These are phyloP conservation scores for Rhizophagus prolifer DNA, from an alignment of 192 early-diverging fungal genomes.

Conservation along the genomic window DNA sequence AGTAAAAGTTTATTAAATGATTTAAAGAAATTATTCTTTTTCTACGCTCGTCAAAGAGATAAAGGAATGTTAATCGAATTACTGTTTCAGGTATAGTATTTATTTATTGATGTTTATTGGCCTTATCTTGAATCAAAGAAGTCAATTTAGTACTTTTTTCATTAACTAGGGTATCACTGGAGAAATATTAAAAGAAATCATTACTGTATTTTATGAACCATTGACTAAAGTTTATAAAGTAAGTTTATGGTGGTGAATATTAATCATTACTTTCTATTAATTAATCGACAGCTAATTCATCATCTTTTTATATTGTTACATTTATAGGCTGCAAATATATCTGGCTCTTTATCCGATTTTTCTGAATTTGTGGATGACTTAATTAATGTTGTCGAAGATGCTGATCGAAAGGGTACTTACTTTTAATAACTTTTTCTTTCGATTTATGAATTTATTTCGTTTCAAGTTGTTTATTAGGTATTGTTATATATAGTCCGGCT, in stretches of 20 bases:
- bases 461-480: background rate
- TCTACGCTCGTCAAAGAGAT: constrained; percentile 50
- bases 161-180: constrained; percentile 46
- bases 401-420: constrained; percentile 29
- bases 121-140: background rate
- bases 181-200: constrained; percentile 53
- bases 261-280: background rate
- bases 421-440: background rate
- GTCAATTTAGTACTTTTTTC: background rate
- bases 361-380: constrained; percentile 53
- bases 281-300: background rate
- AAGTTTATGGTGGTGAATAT: background rate
- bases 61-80: constrained; percentile 50
- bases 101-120: background rate
- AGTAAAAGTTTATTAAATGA: constrained; percentile 11
- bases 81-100: constrained; percentile 41
- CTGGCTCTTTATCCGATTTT: constrained; percentile 49
- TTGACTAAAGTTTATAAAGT: constrained; percentile 55
- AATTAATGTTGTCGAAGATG: constrained; percentile 50
- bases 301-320: background rate
- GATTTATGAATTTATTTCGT: background rate
- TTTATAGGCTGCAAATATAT: constrained; percentile 49
- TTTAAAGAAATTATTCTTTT: constrained; percentile 45
- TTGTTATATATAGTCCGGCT: background rate
- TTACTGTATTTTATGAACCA: constrained; percentile 59